A percentile compares a stretch with the other conserved stretches of the same genome.
Conservation (phyloP, 2,329 filamentous ascomycete species). For the Hypoxylon sp. region DNA sequence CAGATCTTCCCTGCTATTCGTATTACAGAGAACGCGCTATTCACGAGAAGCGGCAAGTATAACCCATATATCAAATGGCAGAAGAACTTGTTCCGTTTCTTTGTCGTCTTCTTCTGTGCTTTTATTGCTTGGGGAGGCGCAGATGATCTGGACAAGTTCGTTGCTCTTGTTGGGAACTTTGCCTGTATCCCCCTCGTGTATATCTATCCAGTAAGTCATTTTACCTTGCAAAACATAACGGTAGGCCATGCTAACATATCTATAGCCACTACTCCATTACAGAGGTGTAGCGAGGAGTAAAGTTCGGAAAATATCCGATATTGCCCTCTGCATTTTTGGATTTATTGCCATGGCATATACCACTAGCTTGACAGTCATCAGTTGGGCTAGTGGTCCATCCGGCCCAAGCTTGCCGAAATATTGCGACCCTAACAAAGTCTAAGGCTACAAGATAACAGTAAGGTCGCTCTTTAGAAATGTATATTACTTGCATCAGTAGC, state of each 20-base stretch:
- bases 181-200: constrained; percentile 97
- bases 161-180: constrained; percentile 95
- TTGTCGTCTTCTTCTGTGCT: constrained; percentile 89
- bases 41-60: constrained; percentile 95
- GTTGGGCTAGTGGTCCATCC: constrained; percentile 78
- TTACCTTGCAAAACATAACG: not conserved
- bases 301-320: constrained; percentile 78
- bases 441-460: constrained; percentile 6
- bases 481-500: constrained; percentile 48
- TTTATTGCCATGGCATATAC: constrained; percentile 92
- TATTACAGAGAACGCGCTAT: constrained; percentile 94
- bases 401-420: constrained; percentile 66
- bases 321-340: constrained; percentile 85
- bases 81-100: constrained; percentile 97
- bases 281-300: constrained; percentile 80
- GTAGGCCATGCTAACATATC: constrained; percentile 52
- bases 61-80: constrained; percentile 99
- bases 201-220: constrained; percentile 88
- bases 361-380: constrained; percentile 85
- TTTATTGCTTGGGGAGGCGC: constrained; percentile 92
- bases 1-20: constrained; percentile 98
- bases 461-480: constrained; percentile 41
- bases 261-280: constrained; percentile 89
- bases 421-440: constrained; percentile 62
- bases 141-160: constrained; percentile 96